Evolutionary conservation across 106 monocot species (phyloP).

Genomic region (Platanthera zijinensis): DNA sequence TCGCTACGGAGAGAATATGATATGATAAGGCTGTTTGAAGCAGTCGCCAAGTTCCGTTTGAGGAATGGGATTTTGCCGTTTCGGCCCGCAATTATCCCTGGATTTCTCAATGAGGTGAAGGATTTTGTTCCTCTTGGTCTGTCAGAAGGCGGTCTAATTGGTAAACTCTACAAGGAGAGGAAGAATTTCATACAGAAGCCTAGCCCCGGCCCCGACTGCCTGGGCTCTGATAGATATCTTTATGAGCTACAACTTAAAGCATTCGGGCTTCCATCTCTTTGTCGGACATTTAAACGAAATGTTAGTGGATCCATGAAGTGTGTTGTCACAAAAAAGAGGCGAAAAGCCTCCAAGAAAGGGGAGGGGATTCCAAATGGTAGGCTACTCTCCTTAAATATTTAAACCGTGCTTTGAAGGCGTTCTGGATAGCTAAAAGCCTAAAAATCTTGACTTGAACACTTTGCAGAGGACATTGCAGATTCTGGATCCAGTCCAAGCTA

Average conservation of each 20-base stretch:
- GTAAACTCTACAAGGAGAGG: not conserved
- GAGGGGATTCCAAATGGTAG: not conserved
- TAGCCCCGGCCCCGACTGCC: not conserved
- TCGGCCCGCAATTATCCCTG: not conserved
- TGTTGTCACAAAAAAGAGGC: not conserved
- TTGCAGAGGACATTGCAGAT: not conserved
- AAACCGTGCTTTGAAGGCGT: not conserved
- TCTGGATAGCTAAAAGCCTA: not conserved
- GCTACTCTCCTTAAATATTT: conserved; percentile 2
- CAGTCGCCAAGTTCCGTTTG: not conserved
- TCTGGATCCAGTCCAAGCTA: not conserved
- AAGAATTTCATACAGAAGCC: not conserved
- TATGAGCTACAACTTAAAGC: not conserved
- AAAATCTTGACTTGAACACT: not conserved
- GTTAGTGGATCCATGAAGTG: not conserved
- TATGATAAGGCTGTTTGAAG: not conserved
- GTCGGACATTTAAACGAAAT: not conserved
- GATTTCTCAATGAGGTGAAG: conserved; percentile 1
- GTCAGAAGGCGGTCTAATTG: not conserved
- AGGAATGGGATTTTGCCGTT: not conserved
- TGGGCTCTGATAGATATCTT: not conserved
- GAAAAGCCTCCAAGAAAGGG: not conserved
- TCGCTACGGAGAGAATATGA: not conserved
- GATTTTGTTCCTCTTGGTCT: not conserved
- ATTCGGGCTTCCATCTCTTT: not conserved